Percentiles rank a stretch among this genome's conserved stretches.
Evolutionary conservation across 2,329 filamentous ascomycete species (phyloP).

Genomic region (Periglandula ipomoeae): DNA sequence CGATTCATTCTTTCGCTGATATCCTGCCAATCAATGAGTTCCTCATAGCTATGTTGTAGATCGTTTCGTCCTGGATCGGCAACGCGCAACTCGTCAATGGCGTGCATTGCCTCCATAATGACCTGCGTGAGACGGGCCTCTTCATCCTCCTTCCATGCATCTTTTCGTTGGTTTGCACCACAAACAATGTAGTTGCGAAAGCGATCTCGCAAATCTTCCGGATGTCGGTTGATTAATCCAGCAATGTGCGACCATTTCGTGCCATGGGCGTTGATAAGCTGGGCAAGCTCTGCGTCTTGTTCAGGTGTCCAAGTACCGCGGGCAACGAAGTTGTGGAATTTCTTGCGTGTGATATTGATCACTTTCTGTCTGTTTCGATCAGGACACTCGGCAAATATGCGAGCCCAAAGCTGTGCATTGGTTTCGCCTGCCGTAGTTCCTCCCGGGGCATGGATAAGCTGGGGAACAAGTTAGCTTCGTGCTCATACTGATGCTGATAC

Average conservation of each 20-base stretch:
- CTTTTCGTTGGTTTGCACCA: slow-evolving; percentile 40
- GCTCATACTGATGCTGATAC: background rate
- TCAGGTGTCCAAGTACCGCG: slow-evolving; percentile 35
- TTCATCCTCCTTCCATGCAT: slow-evolving; percentile 53
- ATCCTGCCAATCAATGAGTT: slow-evolving; percentile 54
- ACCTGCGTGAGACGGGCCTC: slow-evolving; percentile 42
- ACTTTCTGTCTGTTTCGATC: slow-evolving; percentile 43
- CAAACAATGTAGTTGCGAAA: slow-evolving; percentile 60
- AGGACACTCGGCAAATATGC: slow-evolving; percentile 38
- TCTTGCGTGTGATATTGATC: slow-evolving; percentile 48
- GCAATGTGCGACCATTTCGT: slow-evolving; percentile 55
- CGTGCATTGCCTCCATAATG: slow-evolving; percentile 43
- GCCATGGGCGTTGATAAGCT: slow-evolving; percentile 25
- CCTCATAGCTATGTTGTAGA: slow-evolving; percentile 35
- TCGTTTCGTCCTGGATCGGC: slow-evolving; percentile 22
- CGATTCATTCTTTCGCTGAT: slow-evolving; percentile 54
- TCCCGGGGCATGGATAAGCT: slow-evolving; percentile 28
- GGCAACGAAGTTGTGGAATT: slow-evolving; percentile 56
- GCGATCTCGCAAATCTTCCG: slow-evolving; percentile 59
- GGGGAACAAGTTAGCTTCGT: slow-evolving; percentile 5
- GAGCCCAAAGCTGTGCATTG: slow-evolving; percentile 39
- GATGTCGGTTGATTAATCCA: slow-evolving; percentile 51
- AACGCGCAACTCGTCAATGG: slow-evolving; percentile 32
- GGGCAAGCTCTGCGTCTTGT: slow-evolving; percentile 26
- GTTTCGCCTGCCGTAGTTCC: slow-evolving; percentile 25